Conservation (phyloP, 73 alveolate species). For the Stentor coeruleus region DNA sequence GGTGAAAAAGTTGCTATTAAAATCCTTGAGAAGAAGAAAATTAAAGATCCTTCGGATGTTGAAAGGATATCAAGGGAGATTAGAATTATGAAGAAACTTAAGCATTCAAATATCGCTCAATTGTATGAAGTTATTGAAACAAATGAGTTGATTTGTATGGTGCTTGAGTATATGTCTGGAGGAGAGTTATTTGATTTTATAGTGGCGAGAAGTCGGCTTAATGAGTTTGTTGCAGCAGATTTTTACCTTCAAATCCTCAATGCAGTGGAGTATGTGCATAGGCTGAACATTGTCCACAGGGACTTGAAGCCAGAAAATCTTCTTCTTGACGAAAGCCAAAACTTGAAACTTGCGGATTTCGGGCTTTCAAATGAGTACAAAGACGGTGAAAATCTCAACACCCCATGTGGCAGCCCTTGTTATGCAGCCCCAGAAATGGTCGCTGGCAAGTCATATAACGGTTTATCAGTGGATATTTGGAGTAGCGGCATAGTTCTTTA, state of each 20-base stretch:
- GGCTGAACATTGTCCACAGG: background rate
- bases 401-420: constrained; percentile 14
- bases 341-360: constrained; percentile 24
- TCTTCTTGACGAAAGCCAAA: background rate
- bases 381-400: background rate
- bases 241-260: background rate
- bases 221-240: constrained; percentile 29
- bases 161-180: constrained; percentile 50
- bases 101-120: background rate
- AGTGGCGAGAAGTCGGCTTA: constrained; percentile 38
- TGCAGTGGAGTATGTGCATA: constrained; percentile 16
- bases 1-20: constrained; percentile 71
- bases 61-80: constrained; percentile 45
- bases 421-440: constrained; percentile 30
- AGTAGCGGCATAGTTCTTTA: constrained; percentile 27
- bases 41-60: constrained; percentile 68
- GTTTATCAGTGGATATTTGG: constrained; percentile 19
- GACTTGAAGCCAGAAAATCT: constrained; percentile 26
- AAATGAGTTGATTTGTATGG: constrained; percentile 32
- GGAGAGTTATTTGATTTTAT: constrained; percentile 63
- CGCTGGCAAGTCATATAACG: constrained; percentile 29
- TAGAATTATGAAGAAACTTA: constrained; percentile 4
- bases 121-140: constrained; percentile 30
- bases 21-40: constrained; percentile 67
- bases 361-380: constrained; percentile 14